Percentiles rank a stretch among this genome's conserved stretches.
These are phyloP conservation scores for Terfezia claveryi DNA, from an alignment of 495 filamentous ascomycete genomes.

Conservation along the genomic window DNA sequence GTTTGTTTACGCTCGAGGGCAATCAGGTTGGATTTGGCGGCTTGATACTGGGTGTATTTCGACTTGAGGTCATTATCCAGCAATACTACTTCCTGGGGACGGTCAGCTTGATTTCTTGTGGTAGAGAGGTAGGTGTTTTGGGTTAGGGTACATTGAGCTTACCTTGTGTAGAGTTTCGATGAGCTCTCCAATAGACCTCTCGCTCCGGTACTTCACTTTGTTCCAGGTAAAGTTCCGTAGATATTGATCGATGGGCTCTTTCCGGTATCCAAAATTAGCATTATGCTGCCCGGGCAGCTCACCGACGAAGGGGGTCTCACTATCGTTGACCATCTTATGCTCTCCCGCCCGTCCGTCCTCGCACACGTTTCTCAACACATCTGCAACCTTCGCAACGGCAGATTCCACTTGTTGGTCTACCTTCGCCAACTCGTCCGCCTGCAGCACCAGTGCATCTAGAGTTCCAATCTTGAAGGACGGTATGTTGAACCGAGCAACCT, in stretches of 20 bases:
- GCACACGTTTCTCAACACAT: constrained; percentile 57
- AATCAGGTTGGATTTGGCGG: constrained; percentile 58
- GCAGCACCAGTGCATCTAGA: constrained; percentile 83
- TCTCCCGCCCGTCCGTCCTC: constrained; percentile 62
- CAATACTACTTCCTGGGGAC: constrained; percentile 47
- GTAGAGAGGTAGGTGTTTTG: neutral
- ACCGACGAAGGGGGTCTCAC: constrained; percentile 29
- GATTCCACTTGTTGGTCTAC: constrained; percentile 55
- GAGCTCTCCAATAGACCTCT: constrained; percentile 66
- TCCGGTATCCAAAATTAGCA: neutral
- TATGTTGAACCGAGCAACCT: constrained; percentile 54
- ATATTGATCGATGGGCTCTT: constrained; percentile 87
- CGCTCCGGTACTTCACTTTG: constrained; percentile 84
- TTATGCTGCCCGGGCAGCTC: neutral
- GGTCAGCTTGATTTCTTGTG: neutral
- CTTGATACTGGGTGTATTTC: constrained; percentile 84
- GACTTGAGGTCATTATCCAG: constrained; percentile 86
- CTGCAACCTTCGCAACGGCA: constrained; percentile 70
- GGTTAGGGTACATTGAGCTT: neutral
- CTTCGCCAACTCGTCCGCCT: constrained; percentile 87
- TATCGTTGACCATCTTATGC: constrained; percentile 90
- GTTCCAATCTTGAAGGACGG: constrained; percentile 96
- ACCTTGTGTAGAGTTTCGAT: constrained; percentile 76
- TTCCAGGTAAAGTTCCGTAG: constrained; percentile 81
- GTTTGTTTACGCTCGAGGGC: constrained; percentile 69